Evolutionary conservation across 2,329 filamentous ascomycete species (phyloP), one percentile per base, ranked within the genome.

Genomic region (Myriosclerotinia scirpicola): DNA sequence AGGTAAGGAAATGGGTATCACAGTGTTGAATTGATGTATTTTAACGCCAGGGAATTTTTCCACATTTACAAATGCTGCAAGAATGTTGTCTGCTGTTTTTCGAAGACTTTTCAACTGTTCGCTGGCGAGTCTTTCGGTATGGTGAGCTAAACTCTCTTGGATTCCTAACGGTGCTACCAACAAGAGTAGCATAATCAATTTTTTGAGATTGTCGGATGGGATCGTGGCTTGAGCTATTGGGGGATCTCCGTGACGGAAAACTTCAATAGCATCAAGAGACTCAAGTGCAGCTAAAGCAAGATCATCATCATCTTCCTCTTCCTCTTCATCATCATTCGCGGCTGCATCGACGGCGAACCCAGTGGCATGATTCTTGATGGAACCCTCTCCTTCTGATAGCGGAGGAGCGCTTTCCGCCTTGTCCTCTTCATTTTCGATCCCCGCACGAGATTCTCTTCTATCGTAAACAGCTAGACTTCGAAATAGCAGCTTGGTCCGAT

Each of bases 381-480:
- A 26, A 46, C 72, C 79, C 2, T 54, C 65, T 40, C 20, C 54
- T 52, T 53, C 30, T 65, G 20, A n/a, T 36, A 22, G 9, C 8
- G 36, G 22, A 50, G 22, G 15, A 9, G 40, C 20, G 12, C 5
- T 30, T 12, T 30, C 48, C 38, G 36, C 46, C 50, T 40, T 53
- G 8, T n/a, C 26, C 5, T 30, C 46, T 26, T 54, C 38, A 40
- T 48, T 70, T 8, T 73, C 68, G 2, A 66, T 66, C 4, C 70
- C 70, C 5, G 54, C 66, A 3, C 67, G 61, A 36, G 67, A 56
- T 60, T 82, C 76, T 68, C 81, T 83, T 60, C 87, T 83, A 74
- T 92, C 90, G 72, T 89, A 87, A 4, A 92, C 88, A 7, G 90
- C 89, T 71, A 92, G 74, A 72, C 89, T 90, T 73, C 85, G 85